Conservation (phyloP, 306 rosid species). For the Dicorynia guianensis region DNA sequence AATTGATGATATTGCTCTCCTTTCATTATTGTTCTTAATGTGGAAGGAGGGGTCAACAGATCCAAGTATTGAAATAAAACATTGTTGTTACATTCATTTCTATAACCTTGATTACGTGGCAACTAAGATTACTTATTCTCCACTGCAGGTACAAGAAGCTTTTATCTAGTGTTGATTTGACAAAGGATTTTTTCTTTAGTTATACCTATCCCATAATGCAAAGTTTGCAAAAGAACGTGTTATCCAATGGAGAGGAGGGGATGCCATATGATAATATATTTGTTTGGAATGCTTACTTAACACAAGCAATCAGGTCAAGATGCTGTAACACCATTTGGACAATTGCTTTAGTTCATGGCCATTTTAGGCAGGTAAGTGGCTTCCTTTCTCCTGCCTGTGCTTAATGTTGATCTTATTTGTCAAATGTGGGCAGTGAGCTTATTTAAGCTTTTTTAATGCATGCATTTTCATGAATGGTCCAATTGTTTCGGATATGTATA, state of each 20-base stretch:
- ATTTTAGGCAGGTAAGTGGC: conserved; percentile 83
- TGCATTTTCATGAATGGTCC: conserved; percentile 23
- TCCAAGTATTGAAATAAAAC: background rate
- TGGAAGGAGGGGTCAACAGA: background rate
- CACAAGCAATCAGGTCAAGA: conserved; percentile 84
- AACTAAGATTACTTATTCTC: conserved; percentile 14
- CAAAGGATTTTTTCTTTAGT: conserved; percentile 95
- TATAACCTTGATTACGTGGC: background rate
- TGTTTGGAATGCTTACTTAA: conserved; percentile 95
- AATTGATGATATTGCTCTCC: background rate
- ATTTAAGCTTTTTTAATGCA: conserved; percentile 22
- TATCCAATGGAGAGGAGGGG: conserved; percentile 57
- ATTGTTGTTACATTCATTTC: background rate
- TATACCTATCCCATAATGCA: conserved; percentile 97
- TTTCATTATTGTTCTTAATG: background rate
- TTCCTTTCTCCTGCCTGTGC: conserved; percentile 40
- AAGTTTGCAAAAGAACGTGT: conserved; percentile 82
- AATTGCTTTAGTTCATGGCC: conserved; percentile 93
- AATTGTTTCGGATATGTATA: background rate
- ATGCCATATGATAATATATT: conserved; percentile 87
- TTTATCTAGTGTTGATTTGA: conserved; percentile 88
- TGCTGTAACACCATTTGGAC: conserved; percentile 95
- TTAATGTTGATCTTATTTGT: conserved; percentile 72
- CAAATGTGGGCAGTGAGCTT: conserved; percentile 14
- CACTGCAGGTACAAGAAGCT: conserved; percentile 86